A percentile compares a stretch with the other conserved stretches of the same genome.
Evolutionary conservation across 1,139 yeast genomes (phyloP).

Genomic region (Yamadazyma sp.): DNA sequence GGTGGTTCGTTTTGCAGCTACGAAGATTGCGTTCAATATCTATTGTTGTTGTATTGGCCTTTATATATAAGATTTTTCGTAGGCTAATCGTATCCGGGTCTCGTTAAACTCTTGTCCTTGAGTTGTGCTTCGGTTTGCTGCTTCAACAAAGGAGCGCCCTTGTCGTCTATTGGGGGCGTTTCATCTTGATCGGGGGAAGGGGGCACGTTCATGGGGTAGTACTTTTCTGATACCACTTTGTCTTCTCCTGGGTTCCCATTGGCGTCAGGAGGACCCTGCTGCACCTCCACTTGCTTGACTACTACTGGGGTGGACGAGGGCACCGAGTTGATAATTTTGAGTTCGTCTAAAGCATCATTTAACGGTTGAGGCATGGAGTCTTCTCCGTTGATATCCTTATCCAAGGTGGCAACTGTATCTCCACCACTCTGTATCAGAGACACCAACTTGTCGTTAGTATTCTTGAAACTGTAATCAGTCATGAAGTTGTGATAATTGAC

Average conservation of each 20-base stretch:
- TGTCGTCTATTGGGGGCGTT: background rate
- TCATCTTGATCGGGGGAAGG: background rate
- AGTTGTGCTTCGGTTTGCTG: too few species aligned
- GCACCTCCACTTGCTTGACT: background rate
- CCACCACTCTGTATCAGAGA: background rate
- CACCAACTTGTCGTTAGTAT: conserved; percentile 3
- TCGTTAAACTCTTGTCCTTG: too few species aligned
- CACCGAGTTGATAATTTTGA: background rate
- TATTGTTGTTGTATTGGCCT: too few species aligned
- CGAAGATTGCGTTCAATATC: too few species aligned
- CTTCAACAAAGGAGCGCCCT: background rate
- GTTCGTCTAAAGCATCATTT: conserved; percentile 1
- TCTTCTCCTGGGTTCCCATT: background rate
- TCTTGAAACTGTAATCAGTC: conserved; percentile 10
- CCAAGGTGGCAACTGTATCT: background rate
- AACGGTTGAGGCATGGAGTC: conserved; percentile 1
- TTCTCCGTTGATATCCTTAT: background rate
- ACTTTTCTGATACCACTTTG: background rate
- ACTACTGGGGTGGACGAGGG: background rate
- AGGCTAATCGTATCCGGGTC: too few species aligned
- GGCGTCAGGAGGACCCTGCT: background rate
- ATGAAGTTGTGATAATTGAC: conserved; percentile 10
- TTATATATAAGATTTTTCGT: too few species aligned
- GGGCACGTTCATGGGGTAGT: background rate
- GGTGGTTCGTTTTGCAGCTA: background rate